Base-by-base conservation (phyloP, 2,329 filamentous ascomycete species). In the Hypoxylon rubiginosum region DNA sequence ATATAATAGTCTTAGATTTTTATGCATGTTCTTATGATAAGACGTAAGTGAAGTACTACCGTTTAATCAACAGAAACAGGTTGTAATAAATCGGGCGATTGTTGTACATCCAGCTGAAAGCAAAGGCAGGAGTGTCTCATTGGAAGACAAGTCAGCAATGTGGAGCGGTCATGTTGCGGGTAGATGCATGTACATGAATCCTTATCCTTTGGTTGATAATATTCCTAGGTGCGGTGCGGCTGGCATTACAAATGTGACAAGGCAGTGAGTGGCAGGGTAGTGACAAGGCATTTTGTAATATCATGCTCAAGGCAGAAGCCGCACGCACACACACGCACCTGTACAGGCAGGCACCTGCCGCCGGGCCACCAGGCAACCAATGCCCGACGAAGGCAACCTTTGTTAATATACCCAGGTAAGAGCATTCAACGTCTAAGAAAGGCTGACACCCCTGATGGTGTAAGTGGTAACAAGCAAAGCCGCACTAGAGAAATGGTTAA, bases 401-500 rank as follows among this genome's bases (percentile, higher is more conserved):
- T 7, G 34, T 39, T 67, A 28, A 67, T 68, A 66, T 41, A 52
- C 24, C 6, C 15, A n/a, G n/a, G 19, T 4, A 46, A 10, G 5
- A 11, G 5, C n/a, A n/a, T n/a, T n/a, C n/a, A n/a, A 24, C 17
- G 10, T 24, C 2, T 2, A 10, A 13, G 9, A 34, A 13, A 34
- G 10, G 9, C 4, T 34, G 32, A 17, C n/a, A n/a, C n/a, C n/a
- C n/a, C n/a, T n/a, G n/a, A 5, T 43, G 15, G 53, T 41, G 15
- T 36, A 7, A 45, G 52, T 56, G 58, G 57, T 54, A 49, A 58
- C 17, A 11, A 10, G 34, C n/a, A 32, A n/a, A 36, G 67, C 67
- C 58, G 64, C 50, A 67, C 67, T 70, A 70, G 67, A 70, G 67
- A 70, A 70, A 70, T 70, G 67, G 67, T 66, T 67, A 70, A 70